Conservation (phyloP, 2,329 filamentous ascomycete species). For the Penicillium brevicompactum region DNA sequence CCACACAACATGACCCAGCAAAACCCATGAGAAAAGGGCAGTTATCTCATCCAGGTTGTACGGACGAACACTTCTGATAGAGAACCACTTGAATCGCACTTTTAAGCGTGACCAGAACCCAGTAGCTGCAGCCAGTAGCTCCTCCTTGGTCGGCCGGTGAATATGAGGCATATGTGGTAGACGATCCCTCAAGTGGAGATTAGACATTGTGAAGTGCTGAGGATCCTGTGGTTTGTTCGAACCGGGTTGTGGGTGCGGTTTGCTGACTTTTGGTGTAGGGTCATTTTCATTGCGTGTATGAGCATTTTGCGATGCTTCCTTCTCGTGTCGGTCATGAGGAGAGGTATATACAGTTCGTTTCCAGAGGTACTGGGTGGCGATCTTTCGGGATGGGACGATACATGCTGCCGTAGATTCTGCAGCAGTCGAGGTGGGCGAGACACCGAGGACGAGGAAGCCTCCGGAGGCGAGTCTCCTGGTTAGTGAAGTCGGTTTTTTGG, state of each 20-base stretch:
- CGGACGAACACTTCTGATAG: constrained; percentile 87
- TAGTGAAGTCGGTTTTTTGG: constrained; percentile 41
- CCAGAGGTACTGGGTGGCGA: constrained; percentile 33
- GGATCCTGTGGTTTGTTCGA: constrained; percentile 26
- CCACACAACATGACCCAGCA: constrained; percentile 92
- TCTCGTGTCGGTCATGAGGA: constrained; percentile 20
- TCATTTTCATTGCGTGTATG: constrained; percentile 19
- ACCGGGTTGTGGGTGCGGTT: constrained; percentile 13
- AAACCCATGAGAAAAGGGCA: constrained; percentile 92
- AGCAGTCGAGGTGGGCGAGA: constrained; percentile 35
- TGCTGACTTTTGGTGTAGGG: constrained; percentile 1
- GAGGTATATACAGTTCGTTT: constrained; percentile 36
- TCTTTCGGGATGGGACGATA: constrained; percentile 33
- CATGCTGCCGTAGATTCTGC: constrained; percentile 38
- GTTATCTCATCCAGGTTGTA: constrained; percentile 97
- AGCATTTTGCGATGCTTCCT: constrained; percentile 17
- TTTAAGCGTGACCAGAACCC: constrained; percentile 89
- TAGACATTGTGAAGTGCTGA: constrained; percentile 20
- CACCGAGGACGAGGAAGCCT: constrained; percentile 56
- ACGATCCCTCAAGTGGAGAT: constrained; percentile 57
- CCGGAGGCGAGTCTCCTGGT: constrained; percentile 58
- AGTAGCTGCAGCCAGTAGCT: constrained; percentile 85
- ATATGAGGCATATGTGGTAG: constrained; percentile 72
- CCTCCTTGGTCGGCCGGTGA: constrained; percentile 87
- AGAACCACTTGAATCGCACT: constrained; percentile 96